Evolutionary conservation across 2,329 filamentous ascomycete genomes (phyloP).

Genomic region (Knoxdaviesia proteae): DNA sequence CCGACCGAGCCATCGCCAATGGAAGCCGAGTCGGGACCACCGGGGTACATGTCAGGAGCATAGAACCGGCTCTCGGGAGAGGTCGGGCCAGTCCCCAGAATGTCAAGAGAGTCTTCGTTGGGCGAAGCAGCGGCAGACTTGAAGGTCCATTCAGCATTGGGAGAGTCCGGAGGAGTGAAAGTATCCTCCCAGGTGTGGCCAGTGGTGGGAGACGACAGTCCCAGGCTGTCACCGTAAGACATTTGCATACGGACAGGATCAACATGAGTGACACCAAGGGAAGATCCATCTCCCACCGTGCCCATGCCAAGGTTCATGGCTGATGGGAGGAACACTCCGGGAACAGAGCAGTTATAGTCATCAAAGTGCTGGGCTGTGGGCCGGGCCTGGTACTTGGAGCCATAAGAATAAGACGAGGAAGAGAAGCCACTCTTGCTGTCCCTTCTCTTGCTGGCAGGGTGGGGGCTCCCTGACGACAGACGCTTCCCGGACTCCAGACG

Average conservation of each 20-base stretch:
- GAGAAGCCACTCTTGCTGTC: background rate
- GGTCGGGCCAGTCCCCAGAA: conserved; percentile 7
- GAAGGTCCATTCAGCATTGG: background rate
- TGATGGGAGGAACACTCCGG: no score
- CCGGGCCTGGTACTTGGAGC: no score
- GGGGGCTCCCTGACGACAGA: conserved; percentile 1
- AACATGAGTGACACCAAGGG: no score
- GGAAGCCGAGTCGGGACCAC: conserved; percentile 12
- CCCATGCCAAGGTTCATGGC: no score
- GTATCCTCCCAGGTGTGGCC: background rate
- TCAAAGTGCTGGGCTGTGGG: no score
- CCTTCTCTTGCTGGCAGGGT: conserved; percentile 1
- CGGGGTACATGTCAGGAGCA: conserved; percentile 15
- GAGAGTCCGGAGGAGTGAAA: conserved; percentile 7
- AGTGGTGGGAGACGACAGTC: background rate
- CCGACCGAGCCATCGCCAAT: background rate
- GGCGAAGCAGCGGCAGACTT: conserved; percentile 1
- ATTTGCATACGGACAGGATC: no score
- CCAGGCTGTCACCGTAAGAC: no score
- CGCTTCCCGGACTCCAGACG: conserved; percentile 1
- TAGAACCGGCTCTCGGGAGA: conserved; percentile 23
- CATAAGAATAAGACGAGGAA: no score
- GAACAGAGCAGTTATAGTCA: no score
- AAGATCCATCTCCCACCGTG: no score
- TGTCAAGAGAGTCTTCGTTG: background rate